Base-by-base conservation (phyloP, 2,329 filamentous ascomycete genomes). In the Laburnicola sp. region DNA sequence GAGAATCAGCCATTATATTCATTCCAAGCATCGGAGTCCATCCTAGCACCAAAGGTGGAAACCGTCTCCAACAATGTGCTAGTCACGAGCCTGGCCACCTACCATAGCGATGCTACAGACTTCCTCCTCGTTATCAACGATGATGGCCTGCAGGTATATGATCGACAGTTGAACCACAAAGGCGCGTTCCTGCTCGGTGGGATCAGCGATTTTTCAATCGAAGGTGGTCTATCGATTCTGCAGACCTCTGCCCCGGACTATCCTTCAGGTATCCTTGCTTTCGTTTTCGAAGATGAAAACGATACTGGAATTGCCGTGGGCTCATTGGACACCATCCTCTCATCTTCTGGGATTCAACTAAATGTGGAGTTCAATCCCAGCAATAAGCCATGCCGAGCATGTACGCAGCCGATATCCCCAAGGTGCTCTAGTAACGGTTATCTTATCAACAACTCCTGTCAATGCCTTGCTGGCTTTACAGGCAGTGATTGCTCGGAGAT, bases 221-320 rank as follows among this genome's bases (percentile, higher is more conserved):
- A 65, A 48, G 66, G 65, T 6, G 65, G 65, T 1, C 36, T 69
- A 1, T 64, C 65, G 2, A 50, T 69, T 2, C 31, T 64, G 4
- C 66, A 69, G 28, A 52, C 60, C 7, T 21, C 54, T 2, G 34
- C 55, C 8, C 4, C 44, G 10, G 23, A 28, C 0, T 64, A 58
- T n/a, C 56, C 58, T 8, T 54, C 43, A 1, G 66, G 66, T 0
- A 45, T 46, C 2, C 22, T 69, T 23, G 59, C 63, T 2, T 59
- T 69, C 36, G 65, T 62, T 9, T 69, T 68, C 21, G 63, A 69
- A 32, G 62, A 59, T 3, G 57, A 63, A 28, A 59, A 68, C 6
- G 45, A 56, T 4, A 60, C 57, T 6, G 66, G 66, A 1, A 41
- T 64, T 25, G 65, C 58, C 2, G 31, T 63, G 11, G 65, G 62